Evolutionary conservation across 257 asterid species (phyloP), one percentile per base, ranked within the genome.

Genomic region (Marsdenia floribunda): DNA sequence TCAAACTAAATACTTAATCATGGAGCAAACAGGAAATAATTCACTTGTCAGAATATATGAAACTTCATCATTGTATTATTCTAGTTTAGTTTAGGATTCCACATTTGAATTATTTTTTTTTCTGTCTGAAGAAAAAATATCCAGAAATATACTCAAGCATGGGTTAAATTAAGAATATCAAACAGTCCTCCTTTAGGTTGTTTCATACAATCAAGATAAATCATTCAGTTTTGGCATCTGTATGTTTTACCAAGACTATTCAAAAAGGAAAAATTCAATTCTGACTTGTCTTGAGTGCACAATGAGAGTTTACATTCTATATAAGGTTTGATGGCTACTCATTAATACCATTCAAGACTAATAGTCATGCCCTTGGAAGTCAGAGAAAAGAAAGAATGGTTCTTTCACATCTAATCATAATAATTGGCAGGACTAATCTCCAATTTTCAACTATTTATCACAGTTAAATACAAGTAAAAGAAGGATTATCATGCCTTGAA

Each of bases 401-500:
- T 14, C 33, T 44, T 5, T 35, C 33, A 67, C 19, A 44, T 68
- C 52, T 44, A 33, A 40, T 63, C 26, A 10, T 53, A 42, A 75
- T 21, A 4, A 21, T 3, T 11, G 33, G 13, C 57, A 72, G 60
- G 16, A 68, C 13, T 37, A 76, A 24, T 50, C 46, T 67, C 61
- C 68, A 40, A n/a, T 10, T 55, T 55, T 11, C 11, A 46, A 59
- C 12, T 53, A 58, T 19, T 42, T 67, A 63, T 11, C 3, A 12
- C 26, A 50, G 76, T 19, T 22, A 72, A 80, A 47, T 21, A 71
- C 61, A 22, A 71, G 63, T 40, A 61, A 57, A 26, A 57, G 50
- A 58, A 67, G 69, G 78, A 37, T 26, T 26, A 6, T 40, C 82
- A 49, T 77, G 74, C 84, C 88, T 85, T 76, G 79, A 82, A 82